These are phyloP conservation scores for Saposhnikovia divaricata DNA, from an alignment of 129 eudicot species.

Conservation along the genomic window DNA sequence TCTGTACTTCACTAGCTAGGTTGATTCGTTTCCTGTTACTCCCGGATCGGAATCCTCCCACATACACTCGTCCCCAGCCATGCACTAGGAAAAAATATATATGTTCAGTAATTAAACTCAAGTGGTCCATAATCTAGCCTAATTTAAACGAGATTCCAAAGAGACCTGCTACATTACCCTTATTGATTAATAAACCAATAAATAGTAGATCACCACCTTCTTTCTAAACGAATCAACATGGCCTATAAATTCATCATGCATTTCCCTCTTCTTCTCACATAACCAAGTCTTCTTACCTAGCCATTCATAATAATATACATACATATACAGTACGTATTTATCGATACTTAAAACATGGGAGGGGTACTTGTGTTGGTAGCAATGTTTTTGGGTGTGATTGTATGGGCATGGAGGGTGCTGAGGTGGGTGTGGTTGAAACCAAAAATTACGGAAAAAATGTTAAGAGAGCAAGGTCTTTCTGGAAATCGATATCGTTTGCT, in stretches of 20 bases:
- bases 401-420: slow-evolving; percentile 44
- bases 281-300: neutral
- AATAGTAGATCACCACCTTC: neutral
- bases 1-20: neutral
- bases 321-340: too few species aligned
- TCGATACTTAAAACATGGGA: slow-evolving; percentile 5
- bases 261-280: neutral
- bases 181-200: slow-evolving; percentile 2
- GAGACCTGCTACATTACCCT: neutral
- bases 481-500: slow-evolving; percentile 52
- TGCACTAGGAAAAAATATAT: neutral
- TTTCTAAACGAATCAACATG: neutral
- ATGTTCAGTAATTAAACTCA: neutral
- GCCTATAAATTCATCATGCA: neutral
- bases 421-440: slow-evolving; percentile 68
- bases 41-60: neutral
- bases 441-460: slow-evolving; percentile 39
- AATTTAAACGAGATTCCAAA: slow-evolving; percentile 3
- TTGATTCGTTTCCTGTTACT: neutral
- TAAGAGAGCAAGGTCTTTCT: slow-evolving; percentile 54
- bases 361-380: slow-evolving; percentile 9
- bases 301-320: neutral
- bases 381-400: neutral
- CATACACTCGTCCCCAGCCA: neutral
- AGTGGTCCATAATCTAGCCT: slow-evolving; percentile 3